Base-by-base conservation (phyloP, 2,329 filamentous ascomycete species). In the Aphanocladium album region DNA sequence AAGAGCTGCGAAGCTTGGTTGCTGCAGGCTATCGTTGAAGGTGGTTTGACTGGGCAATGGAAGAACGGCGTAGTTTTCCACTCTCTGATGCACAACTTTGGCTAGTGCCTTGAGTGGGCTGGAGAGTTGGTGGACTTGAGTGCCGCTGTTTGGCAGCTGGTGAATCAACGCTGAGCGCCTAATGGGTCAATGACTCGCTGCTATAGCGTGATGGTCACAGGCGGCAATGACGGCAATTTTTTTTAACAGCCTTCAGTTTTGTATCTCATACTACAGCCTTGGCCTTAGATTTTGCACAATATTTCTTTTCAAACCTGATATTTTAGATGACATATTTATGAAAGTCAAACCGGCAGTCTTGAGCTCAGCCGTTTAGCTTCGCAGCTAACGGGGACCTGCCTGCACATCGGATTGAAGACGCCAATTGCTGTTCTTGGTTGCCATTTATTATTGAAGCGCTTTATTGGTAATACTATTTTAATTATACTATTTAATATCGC, bases 91-190 rank as follows among this genome's bases (percentile, higher is more conserved):
- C 37, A 61, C 60, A 46, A 39, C 52, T 61, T 52, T 57, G 52
- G 35, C 46, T 61, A 61, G 60, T 47, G 60, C 45, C 53, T 51
- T 30, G 35, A 50, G 59, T 60, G 59, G 58, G 55, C 58, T 41
- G 50, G 35, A 11, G 35, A 39, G 11, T 39, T 21, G 41, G 41
- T 45, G 41, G 41, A 45, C 41, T 45, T 45, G 27, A 52, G 19
- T 39, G 23, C 51, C 35, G 37, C 37, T 46, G 43, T 16, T 46
- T 46, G 43, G 43, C n/a, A 19, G 55, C 23, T 16, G 56, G 46
- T 51, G 30, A 39, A 45, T 23, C n/a, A 46, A 57, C 16, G 21
- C 45, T 33, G 27, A 45, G 14, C 11, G n/a, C 46, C 47, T 51
- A 58, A 51, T 14, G 56, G 56, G 35, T 21, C 14, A 17, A 41